These are phyloP conservation scores for Cnidoscolus chayamansa DNA, from an alignment of 441 rosid species.

Conservation along the genomic window DNA sequence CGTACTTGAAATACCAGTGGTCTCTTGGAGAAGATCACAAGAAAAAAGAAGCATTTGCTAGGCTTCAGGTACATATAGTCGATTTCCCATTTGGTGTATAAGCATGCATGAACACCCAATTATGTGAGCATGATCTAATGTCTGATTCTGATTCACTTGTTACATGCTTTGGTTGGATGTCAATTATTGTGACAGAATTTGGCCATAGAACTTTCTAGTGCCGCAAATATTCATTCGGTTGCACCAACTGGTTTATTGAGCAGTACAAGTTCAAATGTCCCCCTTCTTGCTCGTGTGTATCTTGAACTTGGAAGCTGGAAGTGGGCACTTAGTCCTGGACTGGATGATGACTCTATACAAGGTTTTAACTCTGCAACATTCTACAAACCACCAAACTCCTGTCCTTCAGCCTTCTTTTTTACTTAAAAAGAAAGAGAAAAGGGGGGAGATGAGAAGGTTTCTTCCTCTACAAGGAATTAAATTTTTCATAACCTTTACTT, in stretches of 20 bases:
- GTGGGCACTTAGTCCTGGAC: conserved; percentile 84
- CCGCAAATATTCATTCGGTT: conserved; percentile 53
- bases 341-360: conserved; percentile 88
- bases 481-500: neutral
- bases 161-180: conserved; percentile 27
- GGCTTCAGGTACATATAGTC: conserved; percentile 62
- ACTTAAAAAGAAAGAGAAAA: too few relatives aligned
- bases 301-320: conserved; percentile 90
- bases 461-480: too few relatives aligned
- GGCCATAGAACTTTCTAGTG: conserved; percentile 72
- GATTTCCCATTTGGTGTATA: conserved; percentile 4
- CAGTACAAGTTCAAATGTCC: conserved; percentile 50
- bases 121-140: neutral
- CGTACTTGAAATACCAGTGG: conserved; percentile 97
- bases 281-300: conserved; percentile 90
- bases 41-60: conserved; percentile 90
- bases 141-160: conserved; percentile 15
- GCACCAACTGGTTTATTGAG: conserved; percentile 47
- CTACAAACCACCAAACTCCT: too few relatives aligned
- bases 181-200: conserved; percentile 48
- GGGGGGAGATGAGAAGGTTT: too few relatives aligned
- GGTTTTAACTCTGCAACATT: conserved; percentile 38
- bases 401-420: too few relatives aligned
- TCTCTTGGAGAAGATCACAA: conserved; percentile 97
- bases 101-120: neutral